Evolutionary conservation across 208 protist species (phyloP), one percentile per base, ranked within the genome.

Genomic region (Leishmania major): DNA sequence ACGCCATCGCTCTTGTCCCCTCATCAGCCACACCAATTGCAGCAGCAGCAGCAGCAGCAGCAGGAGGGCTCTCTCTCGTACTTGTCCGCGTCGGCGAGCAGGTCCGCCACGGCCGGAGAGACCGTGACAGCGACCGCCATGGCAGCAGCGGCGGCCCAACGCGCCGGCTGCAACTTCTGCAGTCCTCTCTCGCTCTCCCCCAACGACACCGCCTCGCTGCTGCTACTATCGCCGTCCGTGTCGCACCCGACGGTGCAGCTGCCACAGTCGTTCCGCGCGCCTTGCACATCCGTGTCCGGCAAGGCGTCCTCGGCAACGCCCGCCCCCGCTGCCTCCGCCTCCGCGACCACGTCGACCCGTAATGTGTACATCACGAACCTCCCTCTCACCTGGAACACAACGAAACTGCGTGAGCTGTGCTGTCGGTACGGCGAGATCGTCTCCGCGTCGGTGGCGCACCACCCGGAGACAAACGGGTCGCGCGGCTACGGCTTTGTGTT

Each of bases 401-500:
- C 87, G 35, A 86, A 86, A 80, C 84, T 95, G 66, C 84, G 87
- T 17, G 87, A 91, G 64, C 75, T 92, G 37, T 95, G 89, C 75
- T 19, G 79, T 1, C 73, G 57, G 10, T 95, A 85, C 66, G 92
- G 92, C 28, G 72, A 78, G 35, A 93, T 95, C 69, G 66, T 92
- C 49, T 90, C 84, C n/a, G 92, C 92, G 47, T 91, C 87, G 28
- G 90, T 95, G 28, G 87, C 88, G 4, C 89, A 90, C 49, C 85
- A 95, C 79, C 74, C 77, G 1, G 62, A 78, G 25, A 91, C 87
- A 0, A 95, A 95, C 49, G 85, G 87, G 67, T 88, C 86, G 2
- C 82, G 85, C 19, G 89, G 87, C 43, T 95, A 92, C 81, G 92
- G 92, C 60, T 95, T 95, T 89, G 91, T 95, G 5, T 80, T 95